Conservation (phyloP, 2,329 filamentous ascomycete species). For the Alternaria hordeiaustralica region DNA sequence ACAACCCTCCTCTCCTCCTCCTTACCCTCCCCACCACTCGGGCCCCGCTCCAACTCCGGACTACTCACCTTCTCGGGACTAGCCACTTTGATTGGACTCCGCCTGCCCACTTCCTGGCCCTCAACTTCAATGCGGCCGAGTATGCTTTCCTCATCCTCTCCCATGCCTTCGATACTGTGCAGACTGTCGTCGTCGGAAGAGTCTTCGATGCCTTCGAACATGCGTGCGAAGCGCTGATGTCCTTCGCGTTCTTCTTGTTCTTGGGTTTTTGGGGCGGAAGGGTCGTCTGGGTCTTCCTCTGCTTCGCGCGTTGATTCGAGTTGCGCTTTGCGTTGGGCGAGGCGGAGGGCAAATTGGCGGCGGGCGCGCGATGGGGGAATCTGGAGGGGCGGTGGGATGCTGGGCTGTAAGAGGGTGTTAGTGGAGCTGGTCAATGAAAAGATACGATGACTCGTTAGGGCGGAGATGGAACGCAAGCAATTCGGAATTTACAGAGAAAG, state of each 20-base stretch:
- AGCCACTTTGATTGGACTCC: not conserved
- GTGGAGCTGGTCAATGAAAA: slow-evolving; percentile 41
- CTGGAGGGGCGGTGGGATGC: slow-evolving; percentile 68
- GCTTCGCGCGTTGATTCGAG: slow-evolving; percentile 33
- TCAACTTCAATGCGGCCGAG: slow-evolving; percentile 3
- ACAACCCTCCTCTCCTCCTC: not conserved
- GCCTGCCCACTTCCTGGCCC: slow-evolving; percentile 5
- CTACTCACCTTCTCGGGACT: slow-evolving; percentile 9
- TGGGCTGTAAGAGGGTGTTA: slow-evolving; percentile 16
- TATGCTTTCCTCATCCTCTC: slow-evolving; percentile 21
- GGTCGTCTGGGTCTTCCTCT: slow-evolving; percentile 22
- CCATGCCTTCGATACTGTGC: slow-evolving; percentile 8
- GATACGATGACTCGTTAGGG: not conserved
- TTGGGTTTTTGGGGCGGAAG: slow-evolving; percentile 20
- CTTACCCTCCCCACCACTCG: not conserved
- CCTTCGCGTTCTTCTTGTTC: slow-evolving; percentile 41
- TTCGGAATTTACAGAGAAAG: not conserved
- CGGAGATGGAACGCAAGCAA: slow-evolving; percentile 15
- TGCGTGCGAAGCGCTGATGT: slow-evolving; percentile 40
- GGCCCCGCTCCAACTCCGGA: slow-evolving; percentile 4
- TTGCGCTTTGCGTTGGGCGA: slow-evolving; percentile 62
- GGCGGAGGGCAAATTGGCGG: slow-evolving; percentile 84
- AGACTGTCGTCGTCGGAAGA: slow-evolving; percentile 36
- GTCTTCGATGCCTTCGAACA: slow-evolving; percentile 46
- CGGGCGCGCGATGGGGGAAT: slow-evolving; percentile 86